Percentiles rank a stretch among this genome's conserved stretches.
phyloP scores from a whole-genome alignment of 164 flowering plant species.

The Aristolochia californica region DNA sequence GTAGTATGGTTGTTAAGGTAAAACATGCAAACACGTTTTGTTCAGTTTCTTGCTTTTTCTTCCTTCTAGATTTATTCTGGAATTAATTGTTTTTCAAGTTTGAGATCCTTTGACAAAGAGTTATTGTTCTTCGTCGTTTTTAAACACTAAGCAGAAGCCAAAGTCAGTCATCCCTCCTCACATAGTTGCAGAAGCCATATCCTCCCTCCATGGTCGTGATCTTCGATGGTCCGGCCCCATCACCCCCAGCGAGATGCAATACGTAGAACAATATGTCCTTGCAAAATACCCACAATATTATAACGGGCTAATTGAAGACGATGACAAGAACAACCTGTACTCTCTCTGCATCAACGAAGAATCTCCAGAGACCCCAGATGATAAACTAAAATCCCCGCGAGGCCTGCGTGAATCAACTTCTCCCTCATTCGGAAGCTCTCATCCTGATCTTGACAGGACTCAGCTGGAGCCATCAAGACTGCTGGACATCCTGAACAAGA shows the following conservation, averaged over 20 bases:
- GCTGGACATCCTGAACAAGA: conserved; percentile 53
- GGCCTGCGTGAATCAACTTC: conserved; percentile 25
- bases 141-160: conserved; percentile 39
- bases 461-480: conserved; percentile 61
- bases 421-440: conserved; percentile 31
- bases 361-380: conserved; percentile 33
- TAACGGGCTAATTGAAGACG: conserved; percentile 47
- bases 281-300: conserved; percentile 72
- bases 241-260: conserved; percentile 66
- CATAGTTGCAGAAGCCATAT: conserved; percentile 72
- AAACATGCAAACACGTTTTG: not conserved
- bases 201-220: conserved; percentile 63
- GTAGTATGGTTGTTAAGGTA: conserved; percentile 67
- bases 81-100: not conserved
- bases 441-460: conserved; percentile 43
- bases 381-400: conserved; percentile 48
- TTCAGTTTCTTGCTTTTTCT: conserved; percentile 1
- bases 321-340: conserved; percentile 35
- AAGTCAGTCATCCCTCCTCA: conserved; percentile 64
- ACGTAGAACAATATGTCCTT: conserved; percentile 62
- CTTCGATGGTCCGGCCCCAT: conserved; percentile 83
- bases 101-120: too few species aligned
- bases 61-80: not conserved
- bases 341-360: conserved; percentile 35
- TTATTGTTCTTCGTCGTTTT: not conserved